Base-by-base conservation (phyloP, 1,284 basidiomycete species). In the Pseudozyma sp. region DNA sequence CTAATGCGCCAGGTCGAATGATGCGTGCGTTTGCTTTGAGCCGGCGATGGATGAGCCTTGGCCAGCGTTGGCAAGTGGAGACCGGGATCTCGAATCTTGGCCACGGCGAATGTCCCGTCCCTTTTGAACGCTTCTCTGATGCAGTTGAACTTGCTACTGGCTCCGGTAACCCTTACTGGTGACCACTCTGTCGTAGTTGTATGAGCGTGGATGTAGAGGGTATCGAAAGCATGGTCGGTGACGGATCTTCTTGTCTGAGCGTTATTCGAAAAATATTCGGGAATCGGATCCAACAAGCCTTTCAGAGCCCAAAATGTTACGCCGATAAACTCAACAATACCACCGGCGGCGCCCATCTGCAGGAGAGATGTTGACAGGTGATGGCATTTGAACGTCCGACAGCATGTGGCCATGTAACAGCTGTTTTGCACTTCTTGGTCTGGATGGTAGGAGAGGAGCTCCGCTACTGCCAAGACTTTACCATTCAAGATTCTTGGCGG, bases 381-480 rank as follows among this genome's bases (percentile, higher is more conserved):
- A 56, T 56, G 43, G 16, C 57, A 39, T 45, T 64, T 70, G 57
- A 64, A 60, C 67, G 38, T 64, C 67, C 60, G 60, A 50, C 65
- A 34, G 19, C 45, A n/a, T 50, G 16, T 16, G 36, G 18, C 35
- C 54, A 48, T 38, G 44, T 25, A 18, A 5, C 25, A 6, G 25
- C 25, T 31, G 25, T 31, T 31, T 31, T 31, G 25, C 25, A 6
- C 25, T 31, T 6, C 25, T 31, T 31, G 25, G 25, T 6, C 25
- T 31, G 3, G 25, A 31, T 31, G 25, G 25, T 31, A 3, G 3
- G 6, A 31, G 3, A 31, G 6, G 25, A 3, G 6, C 25, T 31
- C 25, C 25, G 25, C 25, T 31, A 31, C 25, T 31, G 25, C 25
- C 25, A 31, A 31, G 25, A 31, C 25, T 31, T 31, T 31, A 6